Evolutionary conservation across 179 eudicot genomes (phyloP), one percentile per base, ranked within the genome.

Genomic region (Actinidia chinensis): DNA sequence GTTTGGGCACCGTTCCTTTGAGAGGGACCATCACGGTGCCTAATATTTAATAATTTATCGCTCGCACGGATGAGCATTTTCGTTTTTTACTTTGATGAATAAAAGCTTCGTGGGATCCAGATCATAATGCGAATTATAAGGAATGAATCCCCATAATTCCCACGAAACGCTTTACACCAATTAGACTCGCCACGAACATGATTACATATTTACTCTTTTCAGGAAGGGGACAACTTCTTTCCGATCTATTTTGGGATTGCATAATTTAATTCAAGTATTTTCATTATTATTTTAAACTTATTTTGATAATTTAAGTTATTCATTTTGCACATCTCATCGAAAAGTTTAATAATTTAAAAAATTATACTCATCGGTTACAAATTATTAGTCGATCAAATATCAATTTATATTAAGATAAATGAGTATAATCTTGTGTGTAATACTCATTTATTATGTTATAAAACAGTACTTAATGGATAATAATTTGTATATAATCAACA

Each of bases 51-150:
- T 79, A 20, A 61, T 48, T 15, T 60, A 63, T 75, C 17, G 68
- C 71, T 58, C 76, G 64, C 75, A 75, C 79, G 83, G 76, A 59
- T 46, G 83, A 54, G 75, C 68, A 80, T 60, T 60, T 28, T 28
- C 33, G n/a, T 48, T 33, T 43, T 75, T 61, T 15, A 60, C n/a
- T 1, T 75, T 61, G 69, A 76, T 64, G 64, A 76, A 28, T 14
- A 74, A 76, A 75, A 64, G 48, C 18, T 20, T 68, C 70, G 48
- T 60, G 63, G 83, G 65, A 70, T 80, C 79, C 83, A 76, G 73
- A 76, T 80, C 79, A 80, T 68, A 52, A 36, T 54, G 43, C 43
- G 58, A 66, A 55, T 15, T 22, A 47, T 61, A 75, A 60, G 25
- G 44, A 8, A 8, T 18, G 61, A 61, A 58, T 14, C n/a, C 22